A percentile compares a stretch with the other conserved stretches of the same genome.
Conservation (phyloP, 129 eudicot species). For the Tanacetum coccineum region DNA sequence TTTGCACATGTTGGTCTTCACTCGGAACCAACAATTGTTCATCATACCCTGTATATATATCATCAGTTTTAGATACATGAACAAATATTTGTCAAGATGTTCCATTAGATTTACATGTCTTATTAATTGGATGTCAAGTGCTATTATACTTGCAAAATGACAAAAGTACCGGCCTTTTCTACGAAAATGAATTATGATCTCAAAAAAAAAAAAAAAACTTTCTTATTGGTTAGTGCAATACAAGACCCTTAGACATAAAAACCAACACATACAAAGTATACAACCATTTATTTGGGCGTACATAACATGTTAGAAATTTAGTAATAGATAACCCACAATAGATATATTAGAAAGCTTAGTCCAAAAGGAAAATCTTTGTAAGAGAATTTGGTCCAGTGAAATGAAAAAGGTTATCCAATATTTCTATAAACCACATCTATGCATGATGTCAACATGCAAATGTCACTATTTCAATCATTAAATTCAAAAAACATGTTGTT, state of each 20-base stretch:
- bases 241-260: no score
- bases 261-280: no score
- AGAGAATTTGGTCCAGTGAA: not conserved
- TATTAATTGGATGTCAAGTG: no score
- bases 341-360: not conserved
- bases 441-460: constrained; percentile 26
- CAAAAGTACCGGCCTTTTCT: not conserved
- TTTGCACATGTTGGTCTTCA: constrained; percentile 87
- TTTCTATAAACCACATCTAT: not conserved
- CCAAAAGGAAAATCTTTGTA: not conserved
- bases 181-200: no score
- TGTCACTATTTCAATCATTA: constrained; percentile 18
- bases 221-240: no score
- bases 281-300: not conserved
- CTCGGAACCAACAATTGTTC: constrained; percentile 98
- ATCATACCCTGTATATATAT: constrained; percentile 72
- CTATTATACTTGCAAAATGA: not conserved
- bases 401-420: not conserved
- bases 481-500: not conserved
- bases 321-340: no score
- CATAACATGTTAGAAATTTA: no score
- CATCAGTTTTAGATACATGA: not conserved
- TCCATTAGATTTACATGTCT: not conserved
- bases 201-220: no score
- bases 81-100: not conserved